Evolutionary conservation across 2,329 filamentous ascomycete species (phyloP).

Genomic region (Diaporthe ilicicola): DNA sequence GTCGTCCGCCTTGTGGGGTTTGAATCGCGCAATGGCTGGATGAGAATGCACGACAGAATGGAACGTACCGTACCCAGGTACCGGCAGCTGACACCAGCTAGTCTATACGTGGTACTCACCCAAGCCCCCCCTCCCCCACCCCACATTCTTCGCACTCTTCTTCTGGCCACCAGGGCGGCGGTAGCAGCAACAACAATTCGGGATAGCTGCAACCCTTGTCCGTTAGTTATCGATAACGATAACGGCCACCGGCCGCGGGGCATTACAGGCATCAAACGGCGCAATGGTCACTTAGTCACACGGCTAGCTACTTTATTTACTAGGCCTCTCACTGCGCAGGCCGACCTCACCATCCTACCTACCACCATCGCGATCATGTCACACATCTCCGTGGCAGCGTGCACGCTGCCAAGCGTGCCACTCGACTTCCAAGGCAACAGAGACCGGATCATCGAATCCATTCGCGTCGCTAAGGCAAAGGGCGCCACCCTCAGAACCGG

Average conservation of each 20-base stretch:
- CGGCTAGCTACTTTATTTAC: too few relatives aligned
- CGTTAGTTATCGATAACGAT: constrained; percentile 15
- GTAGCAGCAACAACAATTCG: not conserved
- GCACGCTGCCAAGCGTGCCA: constrained; percentile 48
- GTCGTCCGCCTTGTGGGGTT: constrained; percentile 18
- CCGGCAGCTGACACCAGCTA: constrained; percentile 1
- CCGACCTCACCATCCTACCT: not conserved
- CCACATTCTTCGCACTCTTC: not conserved
- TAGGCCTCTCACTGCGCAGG: not conserved
- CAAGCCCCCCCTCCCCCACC: not conserved
- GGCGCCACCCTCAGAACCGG: constrained; percentile 71
- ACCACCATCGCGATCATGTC: constrained; percentile 36
- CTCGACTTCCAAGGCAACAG: constrained; percentile 72
- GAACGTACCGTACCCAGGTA: constrained; percentile 2
- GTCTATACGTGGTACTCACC: not conserved
- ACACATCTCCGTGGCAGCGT: constrained; percentile 47
- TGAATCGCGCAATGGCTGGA: not conserved
- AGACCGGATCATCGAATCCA: constrained; percentile 69
- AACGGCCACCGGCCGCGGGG: constrained; percentile 6
- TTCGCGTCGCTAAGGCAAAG: constrained; percentile 65
- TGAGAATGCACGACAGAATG: not conserved
- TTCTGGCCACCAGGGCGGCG: not conserved
- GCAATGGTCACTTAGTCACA: not conserved
- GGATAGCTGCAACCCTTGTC: not conserved
- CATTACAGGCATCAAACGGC: constrained; percentile 4